Percentiles rank a stretch among this genome's conserved stretches.
Evolutionary conservation across 192 early-diverging fungal species (phyloP).

Genomic region (Coemansia sp.): DNA sequence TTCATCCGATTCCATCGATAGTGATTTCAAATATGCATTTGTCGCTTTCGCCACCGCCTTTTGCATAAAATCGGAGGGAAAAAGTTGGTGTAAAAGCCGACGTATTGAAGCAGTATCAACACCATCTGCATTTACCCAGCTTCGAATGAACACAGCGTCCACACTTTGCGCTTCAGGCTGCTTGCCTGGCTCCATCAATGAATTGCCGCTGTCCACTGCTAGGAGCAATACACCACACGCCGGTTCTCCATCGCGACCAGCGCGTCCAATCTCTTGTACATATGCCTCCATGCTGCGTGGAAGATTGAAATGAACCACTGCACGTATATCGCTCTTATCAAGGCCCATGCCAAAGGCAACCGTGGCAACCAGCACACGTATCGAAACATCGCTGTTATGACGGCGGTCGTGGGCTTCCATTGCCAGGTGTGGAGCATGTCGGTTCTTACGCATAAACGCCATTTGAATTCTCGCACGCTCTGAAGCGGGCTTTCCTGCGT

Average conservation of each 20-base stretch:
- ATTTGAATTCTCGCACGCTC: constrained; percentile 67
- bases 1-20: not conserved
- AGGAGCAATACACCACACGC: constrained; percentile 58
- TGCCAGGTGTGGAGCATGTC: constrained; percentile 5
- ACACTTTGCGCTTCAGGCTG: constrained; percentile 3
- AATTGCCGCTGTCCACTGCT: constrained; percentile 21
- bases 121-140: constrained; percentile 32
- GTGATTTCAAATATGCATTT: not conserved
- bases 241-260: constrained; percentile 62
- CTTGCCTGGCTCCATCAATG: not conserved
- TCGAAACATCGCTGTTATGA: constrained; percentile 8
- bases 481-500: constrained; percentile 65
- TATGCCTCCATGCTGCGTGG: constrained; percentile 74
- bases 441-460: constrained; percentile 61
- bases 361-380: constrained; percentile 71
- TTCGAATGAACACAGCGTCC: constrained; percentile 28
- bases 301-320: constrained; percentile 70
- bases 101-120: constrained; percentile 29
- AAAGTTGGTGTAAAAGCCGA: constrained; percentile 23
- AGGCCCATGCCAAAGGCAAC: constrained; percentile 78
- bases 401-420: not conserved
- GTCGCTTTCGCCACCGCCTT: constrained; percentile 11
- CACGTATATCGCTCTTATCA: constrained; percentile 71
- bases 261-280: constrained; percentile 74
- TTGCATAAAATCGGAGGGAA: constrained; percentile 27